Percentiles rank a stretch among this genome's conserved stretches.
phyloP scores from a whole-genome alignment of 164 flowering plant genomes.

The Stephania cephalantha region DNA sequence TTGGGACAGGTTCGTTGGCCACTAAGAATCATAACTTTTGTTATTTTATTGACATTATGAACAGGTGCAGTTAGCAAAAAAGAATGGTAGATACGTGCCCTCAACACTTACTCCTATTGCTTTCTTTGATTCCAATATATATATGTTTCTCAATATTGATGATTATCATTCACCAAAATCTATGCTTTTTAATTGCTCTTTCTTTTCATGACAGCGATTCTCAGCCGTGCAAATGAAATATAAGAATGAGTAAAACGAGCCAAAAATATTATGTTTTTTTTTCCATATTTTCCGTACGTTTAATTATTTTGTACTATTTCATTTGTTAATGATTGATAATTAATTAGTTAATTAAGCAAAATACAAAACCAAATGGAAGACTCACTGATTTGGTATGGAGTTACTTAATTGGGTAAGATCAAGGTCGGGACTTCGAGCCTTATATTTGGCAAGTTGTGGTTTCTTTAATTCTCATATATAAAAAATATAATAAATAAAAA shows the following conservation, averaged over 20 bases:
- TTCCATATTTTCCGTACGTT: background rate
- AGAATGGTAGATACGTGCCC: background rate
- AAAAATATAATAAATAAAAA: too few species aligned
- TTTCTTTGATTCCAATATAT: background rate
- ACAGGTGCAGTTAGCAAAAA: conserved; percentile 2
- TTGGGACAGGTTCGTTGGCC: conserved; percentile 19
- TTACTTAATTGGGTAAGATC: too few species aligned
- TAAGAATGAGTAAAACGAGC: too few species aligned
- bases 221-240: background rate
- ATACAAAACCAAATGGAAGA: too few species aligned
- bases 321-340: too few species aligned
- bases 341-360: too few species aligned
- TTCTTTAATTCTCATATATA: too few species aligned
- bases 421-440: too few species aligned
- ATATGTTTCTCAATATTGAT: background rate
- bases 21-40: background rate
- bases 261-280: too few species aligned
- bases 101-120: background rate
- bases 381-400: too few species aligned
- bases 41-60: background rate
- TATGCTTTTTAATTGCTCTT: background rate
- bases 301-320: background rate
- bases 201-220: background rate
- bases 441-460: too few species aligned
- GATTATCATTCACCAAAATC: background rate